Evolutionary conservation across 352 stramenopile species (phyloP).

Genomic region (Globisporangium lucens): DNA sequence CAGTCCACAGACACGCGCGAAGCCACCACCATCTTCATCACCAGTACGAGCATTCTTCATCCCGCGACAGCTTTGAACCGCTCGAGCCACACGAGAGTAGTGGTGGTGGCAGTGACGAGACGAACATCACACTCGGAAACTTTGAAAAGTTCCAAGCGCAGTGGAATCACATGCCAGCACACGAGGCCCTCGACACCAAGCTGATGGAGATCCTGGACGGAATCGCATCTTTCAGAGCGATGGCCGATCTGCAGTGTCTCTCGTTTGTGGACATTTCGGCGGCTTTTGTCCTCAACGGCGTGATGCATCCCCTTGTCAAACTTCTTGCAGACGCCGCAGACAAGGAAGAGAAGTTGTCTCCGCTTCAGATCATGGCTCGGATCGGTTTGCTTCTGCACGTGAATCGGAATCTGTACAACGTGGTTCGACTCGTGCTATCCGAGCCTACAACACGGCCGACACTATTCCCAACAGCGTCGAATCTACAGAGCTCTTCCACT

Average conservation of each 20-base stretch:
- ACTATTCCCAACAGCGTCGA: neutral
- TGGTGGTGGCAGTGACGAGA: neutral
- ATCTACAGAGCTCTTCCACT: neutral
- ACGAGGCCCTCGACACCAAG: constrained; percentile 19
- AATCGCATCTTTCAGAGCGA: constrained; percentile 22
- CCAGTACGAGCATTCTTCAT: constrained; percentile 4
- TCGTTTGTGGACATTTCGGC: constrained; percentile 34
- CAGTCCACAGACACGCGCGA: constrained; percentile 28
- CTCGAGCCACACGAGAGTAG: neutral
- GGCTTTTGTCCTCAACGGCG: constrained; percentile 20
- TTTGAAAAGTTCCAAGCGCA: constrained; percentile 5
- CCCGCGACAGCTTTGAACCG: neutral
- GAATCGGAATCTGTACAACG: constrained; percentile 41
- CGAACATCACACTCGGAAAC: neutral
- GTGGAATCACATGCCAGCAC: neutral
- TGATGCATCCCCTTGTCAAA: neutral
- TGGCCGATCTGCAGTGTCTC: constrained; percentile 18
- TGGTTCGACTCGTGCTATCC: constrained; percentile 34
- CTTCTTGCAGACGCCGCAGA: neutral
- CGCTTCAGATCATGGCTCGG: constrained; percentile 20
- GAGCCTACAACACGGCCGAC: constrained; percentile 8
- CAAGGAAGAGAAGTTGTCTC: neutral
- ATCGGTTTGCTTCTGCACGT: constrained; percentile 39
- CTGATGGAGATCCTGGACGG: constrained; percentile 27
- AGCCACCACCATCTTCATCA: neutral